phyloP scores from a whole-genome alignment of 2,329 filamentous ascomycete genomes.

The Neonectria neomacrospora region DNA sequence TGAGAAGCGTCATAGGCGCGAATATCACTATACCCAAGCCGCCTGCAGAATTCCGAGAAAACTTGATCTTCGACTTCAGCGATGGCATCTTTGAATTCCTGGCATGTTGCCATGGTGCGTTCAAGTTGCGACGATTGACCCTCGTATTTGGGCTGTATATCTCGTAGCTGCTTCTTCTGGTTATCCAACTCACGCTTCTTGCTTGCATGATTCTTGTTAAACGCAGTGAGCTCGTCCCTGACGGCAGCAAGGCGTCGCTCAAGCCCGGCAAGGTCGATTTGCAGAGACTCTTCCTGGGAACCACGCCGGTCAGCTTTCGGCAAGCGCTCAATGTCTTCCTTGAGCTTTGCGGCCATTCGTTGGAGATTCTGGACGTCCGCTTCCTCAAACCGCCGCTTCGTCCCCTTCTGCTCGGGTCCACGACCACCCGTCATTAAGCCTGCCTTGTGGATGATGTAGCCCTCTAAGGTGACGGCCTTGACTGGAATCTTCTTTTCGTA shows the following conservation, averaged over 20 bases:
- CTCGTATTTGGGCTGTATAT: constrained; percentile 80
- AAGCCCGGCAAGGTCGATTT: constrained; percentile 81
- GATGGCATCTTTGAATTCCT: constrained; percentile 71
- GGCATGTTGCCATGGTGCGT: constrained; percentile 61
- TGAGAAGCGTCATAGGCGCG: constrained; percentile 94
- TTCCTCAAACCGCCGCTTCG: constrained; percentile 87
- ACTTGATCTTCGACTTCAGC: constrained; percentile 87
- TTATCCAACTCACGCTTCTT: constrained; percentile 85
- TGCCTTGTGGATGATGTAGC: constrained; percentile 96
- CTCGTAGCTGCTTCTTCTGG: constrained; percentile 76
- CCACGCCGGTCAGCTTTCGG: constrained; percentile 82
- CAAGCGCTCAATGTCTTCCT: constrained; percentile 81
- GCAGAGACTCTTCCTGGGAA: constrained; percentile 81
- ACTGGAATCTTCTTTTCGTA: constrained; percentile 87
- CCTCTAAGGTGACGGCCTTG: constrained; percentile 93
- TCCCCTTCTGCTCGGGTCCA: constrained; percentile 77
- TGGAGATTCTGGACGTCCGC: constrained; percentile 88
- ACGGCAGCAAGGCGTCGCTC: constrained; percentile 79
- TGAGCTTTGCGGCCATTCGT: constrained; percentile 78
- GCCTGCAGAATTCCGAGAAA: constrained; percentile 85
- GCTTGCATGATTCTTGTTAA: constrained; percentile 85
- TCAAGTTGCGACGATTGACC: constrained; percentile 77
- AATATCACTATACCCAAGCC: constrained; percentile 88
- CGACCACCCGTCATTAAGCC: constrained; percentile 97
- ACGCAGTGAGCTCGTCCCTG: constrained; percentile 79